These are phyloP conservation scores for Boehmeria nivea DNA, from an alignment of 306 rosid genomes.

Conservation along the genomic window DNA sequence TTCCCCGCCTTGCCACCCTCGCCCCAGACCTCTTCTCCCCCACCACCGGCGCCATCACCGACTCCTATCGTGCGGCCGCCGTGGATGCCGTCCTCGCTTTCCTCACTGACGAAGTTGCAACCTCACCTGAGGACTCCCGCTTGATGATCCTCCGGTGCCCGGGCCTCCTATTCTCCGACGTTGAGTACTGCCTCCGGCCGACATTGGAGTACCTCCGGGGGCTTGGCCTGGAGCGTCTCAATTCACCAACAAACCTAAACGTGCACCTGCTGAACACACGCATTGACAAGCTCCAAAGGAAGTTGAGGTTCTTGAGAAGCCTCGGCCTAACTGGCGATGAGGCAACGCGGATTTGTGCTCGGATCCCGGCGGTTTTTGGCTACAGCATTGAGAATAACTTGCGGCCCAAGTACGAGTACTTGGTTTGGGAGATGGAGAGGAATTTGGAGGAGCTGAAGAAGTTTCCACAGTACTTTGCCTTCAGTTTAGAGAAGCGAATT, in stretches of 20 bases:
- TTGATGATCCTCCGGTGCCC: slow-evolving; percentile 68
- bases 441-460: slow-evolving; percentile 54
- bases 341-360: slow-evolving; percentile 34
- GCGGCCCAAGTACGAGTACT: slow-evolving; percentile 52
- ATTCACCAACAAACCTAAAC: slow-evolving; percentile 40
- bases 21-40: slow-evolving; percentile 58
- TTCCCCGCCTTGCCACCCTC: slow-evolving; percentile 50
- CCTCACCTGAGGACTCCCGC: slow-evolving; percentile 34
- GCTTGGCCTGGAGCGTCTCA: slow-evolving; percentile 40
- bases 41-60: slow-evolving; percentile 15
- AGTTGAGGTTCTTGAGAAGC: slow-evolving; percentile 40
- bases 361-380: slow-evolving; percentile 72
- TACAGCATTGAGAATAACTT: slow-evolving; percentile 59
- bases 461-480: slow-evolving; percentile 79
- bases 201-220: slow-evolving; percentile 46
- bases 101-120: slow-evolving; percentile 38
- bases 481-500: slow-evolving; percentile 61
- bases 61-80: no score
- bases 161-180: slow-evolving; percentile 51
- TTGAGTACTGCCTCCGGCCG: slow-evolving; percentile 61
- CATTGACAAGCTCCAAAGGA: slow-evolving; percentile 47
- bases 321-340: slow-evolving; percentile 51
- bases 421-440: slow-evolving; percentile 63
- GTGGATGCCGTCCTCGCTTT: slow-evolving; percentile 52
- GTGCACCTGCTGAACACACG: slow-evolving; percentile 70